Evolutionary conservation across 805 yeast genomes (phyloP).

Genomic region (Cyberlindnera sargentensis): DNA sequence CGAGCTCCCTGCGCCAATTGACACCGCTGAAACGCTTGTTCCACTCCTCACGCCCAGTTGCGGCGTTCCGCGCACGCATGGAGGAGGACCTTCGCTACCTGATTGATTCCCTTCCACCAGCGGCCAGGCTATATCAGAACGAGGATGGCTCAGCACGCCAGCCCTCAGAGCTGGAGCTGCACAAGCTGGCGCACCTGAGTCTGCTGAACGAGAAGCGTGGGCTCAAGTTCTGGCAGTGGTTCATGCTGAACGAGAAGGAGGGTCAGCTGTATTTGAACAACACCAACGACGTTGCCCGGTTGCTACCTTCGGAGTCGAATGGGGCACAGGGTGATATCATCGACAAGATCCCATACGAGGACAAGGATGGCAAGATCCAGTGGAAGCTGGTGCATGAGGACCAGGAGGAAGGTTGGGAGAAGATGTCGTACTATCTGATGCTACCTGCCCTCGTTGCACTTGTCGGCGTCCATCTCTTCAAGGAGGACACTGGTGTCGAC

Average conservation of each 20-base stretch:
- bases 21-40: background rate
- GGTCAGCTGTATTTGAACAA: slow-evolving; percentile 52
- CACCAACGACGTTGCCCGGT: slow-evolving; percentile 50
- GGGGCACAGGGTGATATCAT: slow-evolving; percentile 55
- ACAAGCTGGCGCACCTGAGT: slow-evolving; percentile 65
- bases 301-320: slow-evolving; percentile 39
- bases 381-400: slow-evolving; percentile 75
- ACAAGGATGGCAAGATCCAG: slow-evolving; percentile 68
- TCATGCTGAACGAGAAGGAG: slow-evolving; percentile 45
- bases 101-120: slow-evolving; percentile 56
- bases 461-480: slow-evolving; percentile 43
- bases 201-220: slow-evolving; percentile 50
- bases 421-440: slow-evolving; percentile 60
- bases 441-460: slow-evolving; percentile 63
- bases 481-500: slow-evolving; percentile 42
- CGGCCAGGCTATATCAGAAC: slow-evolving; percentile 61
- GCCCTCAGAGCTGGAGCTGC: slow-evolving; percentile 65
- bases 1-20: background rate
- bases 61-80: slow-evolving; percentile 34
- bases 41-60: slow-evolving; percentile 5
- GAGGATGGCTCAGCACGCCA: slow-evolving; percentile 69
- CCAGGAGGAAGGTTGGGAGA: slow-evolving; percentile 83
- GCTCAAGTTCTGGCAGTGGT: slow-evolving; percentile 40
- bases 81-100: slow-evolving; percentile 58
- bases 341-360: slow-evolving; percentile 81